Evolutionary conservation across 345 rosid genomes (phyloP).

Genomic region (Turnera subulata): DNA sequence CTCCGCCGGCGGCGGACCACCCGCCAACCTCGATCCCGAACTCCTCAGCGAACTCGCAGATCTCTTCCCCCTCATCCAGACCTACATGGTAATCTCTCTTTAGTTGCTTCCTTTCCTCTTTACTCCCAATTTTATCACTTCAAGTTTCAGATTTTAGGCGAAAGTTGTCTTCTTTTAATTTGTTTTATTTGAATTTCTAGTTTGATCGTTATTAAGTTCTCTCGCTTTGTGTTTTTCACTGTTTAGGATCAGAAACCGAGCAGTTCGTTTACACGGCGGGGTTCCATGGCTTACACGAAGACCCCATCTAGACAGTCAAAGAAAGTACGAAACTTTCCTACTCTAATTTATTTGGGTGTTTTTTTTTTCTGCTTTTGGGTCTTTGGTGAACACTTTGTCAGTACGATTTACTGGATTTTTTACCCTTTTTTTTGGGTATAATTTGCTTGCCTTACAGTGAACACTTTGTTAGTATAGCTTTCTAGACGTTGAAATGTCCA

Average conservation of each 20-base stretch:
- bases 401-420: background rate
- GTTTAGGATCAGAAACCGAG: conserved; percentile 66
- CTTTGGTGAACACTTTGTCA: background rate
- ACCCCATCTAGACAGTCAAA: conserved; percentile 82
- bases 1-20: background rate
- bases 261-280: conserved; percentile 83
- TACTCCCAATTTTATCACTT: background rate
- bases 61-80: conserved; percentile 86
- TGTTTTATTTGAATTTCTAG: background rate
- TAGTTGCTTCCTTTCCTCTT: too few species aligned
- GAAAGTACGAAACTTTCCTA: conserved; percentile 38
- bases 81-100: conserved; percentile 61
- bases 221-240: too few species aligned
- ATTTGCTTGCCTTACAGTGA: background rate
- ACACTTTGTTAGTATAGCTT: background rate
- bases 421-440: background rate
- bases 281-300: conserved; percentile 84
- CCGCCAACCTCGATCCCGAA: conserved; percentile 57
- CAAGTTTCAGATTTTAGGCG: too few species aligned
- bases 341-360: background rate
- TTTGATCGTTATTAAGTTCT: too few species aligned
- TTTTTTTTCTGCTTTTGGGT: background rate
- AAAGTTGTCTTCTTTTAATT: background rate
- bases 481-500: background rate
- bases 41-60: conserved; percentile 85